Evolutionary conservation across 306 rosid species (phyloP).

Genomic region (Crataegus laevigata): DNA sequence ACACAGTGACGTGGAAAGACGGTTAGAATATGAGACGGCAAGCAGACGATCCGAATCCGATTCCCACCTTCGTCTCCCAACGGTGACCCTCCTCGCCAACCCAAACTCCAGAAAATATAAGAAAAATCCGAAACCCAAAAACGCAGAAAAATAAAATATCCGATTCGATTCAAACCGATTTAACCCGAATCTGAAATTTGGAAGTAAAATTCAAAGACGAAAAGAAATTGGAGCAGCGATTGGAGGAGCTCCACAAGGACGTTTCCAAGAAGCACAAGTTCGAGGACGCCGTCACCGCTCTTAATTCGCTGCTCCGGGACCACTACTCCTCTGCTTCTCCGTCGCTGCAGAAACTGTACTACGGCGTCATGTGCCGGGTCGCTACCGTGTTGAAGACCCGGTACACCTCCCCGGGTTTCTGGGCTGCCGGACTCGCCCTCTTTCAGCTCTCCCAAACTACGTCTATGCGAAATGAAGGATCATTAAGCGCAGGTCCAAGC

Average conservation of each 20-base stretch:
- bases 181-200: background rate
- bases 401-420: slow-evolving; percentile 81
- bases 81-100: slow-evolving; percentile 48
- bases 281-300: slow-evolving; percentile 55
- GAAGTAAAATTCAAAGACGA: slow-evolving; percentile 19
- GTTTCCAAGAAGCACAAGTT: slow-evolving; percentile 71
- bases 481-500: too few relatives aligned
- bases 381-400: slow-evolving; percentile 81
- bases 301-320: slow-evolving; percentile 46
- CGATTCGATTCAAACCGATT: background rate
- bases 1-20: too few relatives aligned
- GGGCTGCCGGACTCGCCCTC: slow-evolving; percentile 76
- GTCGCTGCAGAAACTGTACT: slow-evolving; percentile 61
- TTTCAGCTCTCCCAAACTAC: slow-evolving; percentile 63
- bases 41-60: background rate
- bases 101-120: background rate
- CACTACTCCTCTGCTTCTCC: slow-evolving; percentile 62
- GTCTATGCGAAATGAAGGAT: too few relatives aligned
- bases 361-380: slow-evolving; percentile 59
- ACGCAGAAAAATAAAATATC: background rate
- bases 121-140: background rate
- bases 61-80: background rate
- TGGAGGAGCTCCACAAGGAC: slow-evolving; percentile 68
- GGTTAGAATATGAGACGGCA: background rate
- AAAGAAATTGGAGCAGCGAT: slow-evolving; percentile 31